phyloP scores from a whole-genome alignment of 345 rosid species.

The Melaleuca alternifolia region DNA sequence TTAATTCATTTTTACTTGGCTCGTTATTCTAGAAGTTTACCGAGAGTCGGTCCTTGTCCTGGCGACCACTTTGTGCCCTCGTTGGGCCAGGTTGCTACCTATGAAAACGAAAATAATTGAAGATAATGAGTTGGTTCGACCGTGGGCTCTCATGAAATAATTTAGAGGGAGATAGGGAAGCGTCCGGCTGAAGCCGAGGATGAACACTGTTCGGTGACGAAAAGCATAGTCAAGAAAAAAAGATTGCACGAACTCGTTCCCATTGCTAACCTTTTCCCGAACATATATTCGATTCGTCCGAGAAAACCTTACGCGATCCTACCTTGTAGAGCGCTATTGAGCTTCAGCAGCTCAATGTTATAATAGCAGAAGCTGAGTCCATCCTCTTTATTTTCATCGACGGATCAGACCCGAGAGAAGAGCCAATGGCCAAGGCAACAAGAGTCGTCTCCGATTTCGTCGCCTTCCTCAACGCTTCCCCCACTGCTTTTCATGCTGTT shows the following conservation, averaged over 20 bases:
- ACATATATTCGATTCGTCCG: not conserved
- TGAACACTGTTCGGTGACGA: not conserved
- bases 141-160: not conserved
- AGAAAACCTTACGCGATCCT: not conserved
- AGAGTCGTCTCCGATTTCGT: slow-evolving; percentile 51
- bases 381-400: not conserved
- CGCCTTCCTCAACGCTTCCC: slow-evolving; percentile 79
- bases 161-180: not conserved
- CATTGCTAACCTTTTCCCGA: not conserved
- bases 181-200: not conserved
- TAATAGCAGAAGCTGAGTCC: not conserved
- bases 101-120: not conserved
- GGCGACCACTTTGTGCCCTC: too few species aligned
- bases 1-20: too few species aligned
- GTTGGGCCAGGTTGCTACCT: not conserved
- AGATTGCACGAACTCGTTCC: not conserved
- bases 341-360: not conserved
- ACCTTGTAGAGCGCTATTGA: not conserved
- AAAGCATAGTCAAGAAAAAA: not conserved
- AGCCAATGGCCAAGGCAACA: not conserved
- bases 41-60: not conserved
- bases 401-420: not conserved
- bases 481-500: slow-evolving; percentile 99
- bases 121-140: not conserved
- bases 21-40: too few species aligned